Base-by-base conservation (phyloP, 2,329 filamentous ascomycete species). In the Fusarium concolor region DNA sequence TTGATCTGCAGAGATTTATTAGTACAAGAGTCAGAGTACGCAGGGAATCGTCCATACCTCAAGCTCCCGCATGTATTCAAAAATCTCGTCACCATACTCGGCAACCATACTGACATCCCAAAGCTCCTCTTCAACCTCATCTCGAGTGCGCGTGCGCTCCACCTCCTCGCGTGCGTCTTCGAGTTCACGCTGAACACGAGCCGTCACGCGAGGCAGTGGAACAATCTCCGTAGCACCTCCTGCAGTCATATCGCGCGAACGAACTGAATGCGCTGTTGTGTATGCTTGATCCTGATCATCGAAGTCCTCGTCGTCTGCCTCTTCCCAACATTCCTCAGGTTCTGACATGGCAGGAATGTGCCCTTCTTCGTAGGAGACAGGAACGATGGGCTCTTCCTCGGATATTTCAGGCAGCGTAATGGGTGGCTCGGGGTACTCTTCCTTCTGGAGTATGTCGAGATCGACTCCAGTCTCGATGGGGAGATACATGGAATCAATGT, bases 21-120 rank as follows among this genome's bases (percentile, higher is more conserved):
- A 72, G 75, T 77, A 46, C 76, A 72, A 6, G 15, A 17, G 35
- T 51, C 12, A 15, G 4, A 31, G 22, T 5, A 26, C 17, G 28
- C 33, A n/a, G 20, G 20, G 20, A 22, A 35, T 24, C 3, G 12
- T 15, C 76, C 84, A 76, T 81, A 94, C 92, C 90, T 99, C 96
- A 51, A 97, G 89, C 59, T 92, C 86, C 52, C 88, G 89, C 92
- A 98, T 93, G 81, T 98, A 97, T 26, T 88, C 85, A 74, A 98
- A 97, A 72, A 99, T 98, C 74, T 99, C 96, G 17, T 97, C 93
- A 46, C 92, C 91, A 75, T 99, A 99, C 77, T 98, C 95, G 12
- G 94, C 92, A 50, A 98, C 96, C 96, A 99, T 98, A 77, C 92
- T 97, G 33, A 95, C 93, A 76, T 98, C 96, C 89, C 92, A 97